These are phyloP conservation scores for Serendipita sp. DNA, from an alignment of 768 basidiomycete genomes.

Conservation along the genomic window DNA sequence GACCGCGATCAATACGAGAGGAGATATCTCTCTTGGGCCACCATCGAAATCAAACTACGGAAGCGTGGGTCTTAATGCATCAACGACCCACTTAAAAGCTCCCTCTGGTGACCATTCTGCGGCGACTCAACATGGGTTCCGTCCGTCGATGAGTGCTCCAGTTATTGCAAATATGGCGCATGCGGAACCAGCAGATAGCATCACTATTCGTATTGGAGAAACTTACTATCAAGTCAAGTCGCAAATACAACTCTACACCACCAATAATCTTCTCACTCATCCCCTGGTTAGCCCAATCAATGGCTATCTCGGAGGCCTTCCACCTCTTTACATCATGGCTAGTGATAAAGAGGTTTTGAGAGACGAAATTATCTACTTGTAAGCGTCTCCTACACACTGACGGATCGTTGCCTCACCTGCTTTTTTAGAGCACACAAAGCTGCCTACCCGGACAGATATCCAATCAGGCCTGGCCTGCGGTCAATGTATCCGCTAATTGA, in stretches of 20 bases:
- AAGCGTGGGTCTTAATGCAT: slow-evolving; percentile 1
- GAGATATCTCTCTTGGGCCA: neutral
- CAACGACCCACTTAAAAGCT: neutral
- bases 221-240: slow-evolving; percentile 19
- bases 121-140: slow-evolving; percentile 5
- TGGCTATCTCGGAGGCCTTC: slow-evolving; percentile 76
- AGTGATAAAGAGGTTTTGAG: slow-evolving; percentile 83
- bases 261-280: slow-evolving; percentile 57
- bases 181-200: slow-evolving; percentile 14
- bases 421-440: slow-evolving; percentile 65
- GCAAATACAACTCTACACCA: slow-evolving; percentile 77
- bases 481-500: slow-evolving; percentile 18
- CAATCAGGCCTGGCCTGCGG: slow-evolving; percentile 33
- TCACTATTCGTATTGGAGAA: slow-evolving; percentile 11
- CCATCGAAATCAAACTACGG: slow-evolving; percentile 2
- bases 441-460: slow-evolving; percentile 61
- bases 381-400: slow-evolving; percentile 3
- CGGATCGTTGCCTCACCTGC: neutral
- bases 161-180: slow-evolving; percentile 18
- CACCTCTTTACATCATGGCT: slow-evolving; percentile 69
- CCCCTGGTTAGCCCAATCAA: slow-evolving; percentile 61
- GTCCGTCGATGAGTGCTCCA: slow-evolving; percentile 7
- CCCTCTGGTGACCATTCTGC: neutral
- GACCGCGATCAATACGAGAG: neutral
- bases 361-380: slow-evolving; percentile 80